phyloP scores from a whole-genome alignment of 441 rosid species.

The Pelargonium cotyledonis region DNA sequence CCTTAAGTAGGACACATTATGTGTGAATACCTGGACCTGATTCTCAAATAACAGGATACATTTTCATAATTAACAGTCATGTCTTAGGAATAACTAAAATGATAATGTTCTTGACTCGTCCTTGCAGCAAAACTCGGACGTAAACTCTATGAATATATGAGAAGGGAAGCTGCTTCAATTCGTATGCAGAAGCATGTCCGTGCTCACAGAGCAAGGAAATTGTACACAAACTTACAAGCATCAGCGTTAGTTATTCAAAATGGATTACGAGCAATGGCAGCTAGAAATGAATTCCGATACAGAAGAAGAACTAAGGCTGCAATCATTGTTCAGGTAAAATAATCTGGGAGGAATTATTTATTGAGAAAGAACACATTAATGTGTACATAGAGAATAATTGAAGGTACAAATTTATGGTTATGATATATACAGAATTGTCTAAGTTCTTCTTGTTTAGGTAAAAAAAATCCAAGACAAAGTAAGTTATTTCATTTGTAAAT shows the following conservation, averaged over 20 bases:
- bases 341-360: not conserved
- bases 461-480: too few species aligned
- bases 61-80: not conserved
- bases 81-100: not conserved
- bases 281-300: constrained; percentile 45
- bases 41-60: not conserved
- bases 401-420: too few species aligned
- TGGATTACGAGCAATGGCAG: constrained; percentile 89
- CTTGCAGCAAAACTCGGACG: constrained; percentile 74
- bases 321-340: constrained; percentile 46
- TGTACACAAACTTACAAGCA: constrained; percentile 45
- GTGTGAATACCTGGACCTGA: not conserved
- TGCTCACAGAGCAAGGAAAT: constrained; percentile 52
- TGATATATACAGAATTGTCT: not conserved
- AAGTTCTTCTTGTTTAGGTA: not conserved
- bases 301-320: constrained; percentile 59
- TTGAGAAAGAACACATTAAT: too few species aligned
- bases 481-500: too few species aligned
- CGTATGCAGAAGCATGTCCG: constrained; percentile 85
- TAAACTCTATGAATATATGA: constrained; percentile 65
- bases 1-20: not conserved
- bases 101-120: constrained; percentile 17
- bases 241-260: constrained; percentile 78
- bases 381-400: too few species aligned
- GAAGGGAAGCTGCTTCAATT: constrained; percentile 78